Percentiles rank a stretch among this genome's conserved stretches.
Evolutionary conservation across 306 rosid genomes (phyloP).

Genomic region (Trifolium pratense): DNA sequence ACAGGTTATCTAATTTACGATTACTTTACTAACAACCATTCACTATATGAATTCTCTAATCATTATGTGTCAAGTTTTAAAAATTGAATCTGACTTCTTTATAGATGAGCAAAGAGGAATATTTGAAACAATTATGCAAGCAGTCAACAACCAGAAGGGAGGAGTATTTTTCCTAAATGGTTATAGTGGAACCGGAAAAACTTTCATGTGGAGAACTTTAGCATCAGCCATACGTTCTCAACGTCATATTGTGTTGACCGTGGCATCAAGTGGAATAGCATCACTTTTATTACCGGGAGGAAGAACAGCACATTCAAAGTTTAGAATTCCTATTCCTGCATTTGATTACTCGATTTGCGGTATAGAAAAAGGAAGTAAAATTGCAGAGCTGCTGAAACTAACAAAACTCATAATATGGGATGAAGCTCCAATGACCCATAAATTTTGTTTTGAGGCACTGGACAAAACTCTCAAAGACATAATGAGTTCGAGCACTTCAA

Average conservation of each 20-base stretch:
- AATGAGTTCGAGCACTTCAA: conserved; percentile 8
- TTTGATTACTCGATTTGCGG: conserved; percentile 2
- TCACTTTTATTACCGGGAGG: conserved; percentile 27
- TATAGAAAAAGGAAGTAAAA: conserved; percentile 18
- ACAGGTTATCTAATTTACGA: conserved; percentile 5
- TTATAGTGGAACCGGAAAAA: conserved; percentile 25
- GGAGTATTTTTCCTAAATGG: conserved; percentile 27
- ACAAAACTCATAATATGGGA: conserved; percentile 30
- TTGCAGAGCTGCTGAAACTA: conserved; percentile 7
- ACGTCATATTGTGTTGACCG: conserved; percentile 11
- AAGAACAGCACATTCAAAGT: conserved; percentile 13
- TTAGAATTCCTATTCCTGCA: conserved; percentile 14
- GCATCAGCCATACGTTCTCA: conserved; percentile 26
- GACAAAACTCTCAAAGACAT: conserved; percentile 26
- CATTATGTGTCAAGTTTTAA: background rate
- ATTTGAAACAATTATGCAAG: conserved; percentile 30
- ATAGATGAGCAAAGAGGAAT: conserved; percentile 23
- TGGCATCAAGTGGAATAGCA: conserved; percentile 35
- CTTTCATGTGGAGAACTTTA: conserved; percentile 30
- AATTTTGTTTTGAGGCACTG: conserved; percentile 24
- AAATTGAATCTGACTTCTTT: background rate
- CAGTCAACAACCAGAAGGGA: conserved; percentile 1
- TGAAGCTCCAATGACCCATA: conserved; percentile 27
- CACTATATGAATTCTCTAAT: background rate
- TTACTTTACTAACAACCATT: background rate